phyloP scores from a whole-genome alignment of 495 filamentous ascomycete species.

The Penicillium dipodomyicola region DNA sequence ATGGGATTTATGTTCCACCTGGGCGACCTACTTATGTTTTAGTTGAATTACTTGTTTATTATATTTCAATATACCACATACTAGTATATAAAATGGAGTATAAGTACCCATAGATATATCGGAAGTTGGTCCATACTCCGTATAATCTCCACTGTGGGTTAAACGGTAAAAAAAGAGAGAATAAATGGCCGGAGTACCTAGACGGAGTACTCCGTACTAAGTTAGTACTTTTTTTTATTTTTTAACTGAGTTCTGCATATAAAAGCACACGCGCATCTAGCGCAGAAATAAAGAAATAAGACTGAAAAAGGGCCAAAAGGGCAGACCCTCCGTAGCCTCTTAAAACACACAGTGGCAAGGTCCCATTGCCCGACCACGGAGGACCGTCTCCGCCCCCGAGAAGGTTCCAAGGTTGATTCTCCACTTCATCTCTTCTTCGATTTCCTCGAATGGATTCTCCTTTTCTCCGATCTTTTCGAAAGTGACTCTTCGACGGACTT shows the following conservation, averaged over 20 bases:
- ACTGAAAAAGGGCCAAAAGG: background rate
- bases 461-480: background rate
- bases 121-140: background rate
- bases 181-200: background rate
- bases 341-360: slow-evolving; percentile 1
- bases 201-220: background rate
- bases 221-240: background rate
- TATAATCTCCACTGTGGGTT: background rate
- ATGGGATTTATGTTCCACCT: background rate
- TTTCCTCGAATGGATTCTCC: background rate
- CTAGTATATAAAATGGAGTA: background rate
- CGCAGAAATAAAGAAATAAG: background rate
- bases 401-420: slow-evolving; percentile 4
- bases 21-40: background rate
- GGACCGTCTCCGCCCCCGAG: slow-evolving; percentile 12
- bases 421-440: slow-evolving; percentile 5
- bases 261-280: background rate
- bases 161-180: background rate
- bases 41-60: background rate
- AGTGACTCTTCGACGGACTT: background rate
- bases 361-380: background rate
- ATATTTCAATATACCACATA: background rate
- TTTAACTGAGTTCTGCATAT: background rate
- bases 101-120: background rate
- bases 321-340: too few species aligned